A percentile compares a stretch with the other conserved stretches of the same genome.
phyloP scores from a whole-genome alignment of 768 basidiomycete species.

The Leccinum disarticulatum region DNA sequence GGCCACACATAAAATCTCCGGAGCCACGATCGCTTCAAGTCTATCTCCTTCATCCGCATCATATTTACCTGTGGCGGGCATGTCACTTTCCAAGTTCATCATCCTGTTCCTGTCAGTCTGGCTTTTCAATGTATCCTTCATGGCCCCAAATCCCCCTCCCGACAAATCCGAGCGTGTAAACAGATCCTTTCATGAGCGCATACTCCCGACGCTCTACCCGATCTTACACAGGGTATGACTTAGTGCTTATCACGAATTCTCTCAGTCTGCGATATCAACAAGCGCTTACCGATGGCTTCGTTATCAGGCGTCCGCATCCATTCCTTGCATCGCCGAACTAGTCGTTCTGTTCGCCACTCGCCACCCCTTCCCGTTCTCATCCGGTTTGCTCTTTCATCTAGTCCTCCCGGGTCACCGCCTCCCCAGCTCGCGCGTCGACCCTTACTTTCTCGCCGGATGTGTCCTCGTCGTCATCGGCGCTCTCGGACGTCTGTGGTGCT shows the following conservation, averaged over 20 bases:
- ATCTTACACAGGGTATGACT: slow-evolving; percentile 24
- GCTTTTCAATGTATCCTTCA: slow-evolving; percentile 30
- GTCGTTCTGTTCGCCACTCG: slow-evolving; percentile 20
- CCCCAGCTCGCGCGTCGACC: slow-evolving; percentile 23
- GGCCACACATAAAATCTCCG: slow-evolving; percentile 12
- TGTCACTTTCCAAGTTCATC: slow-evolving; percentile 21
- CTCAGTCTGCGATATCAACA: neutral
- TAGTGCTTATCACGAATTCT: neutral
- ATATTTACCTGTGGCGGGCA: neutral
- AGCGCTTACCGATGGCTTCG: slow-evolving; percentile 2
- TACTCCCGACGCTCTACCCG: slow-evolving; percentile 24
- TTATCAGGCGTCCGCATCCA: slow-evolving; percentile 26
- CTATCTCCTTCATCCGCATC: neutral
- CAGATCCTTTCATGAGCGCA: slow-evolving; percentile 22
- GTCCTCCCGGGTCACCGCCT: slow-evolving; percentile 16
- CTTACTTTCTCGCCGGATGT: slow-evolving; percentile 32
- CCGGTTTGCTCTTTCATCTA: slow-evolving; percentile 20
- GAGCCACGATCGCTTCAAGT: neutral
- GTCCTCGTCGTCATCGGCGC: slow-evolving; percentile 29
- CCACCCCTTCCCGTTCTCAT: slow-evolving; percentile 20
- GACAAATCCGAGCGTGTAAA: slow-evolving; percentile 19
- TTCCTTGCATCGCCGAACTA: slow-evolving; percentile 31
- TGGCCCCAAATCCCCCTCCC: slow-evolving; percentile 21
- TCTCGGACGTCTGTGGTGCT: slow-evolving; percentile 38
- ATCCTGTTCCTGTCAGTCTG: slow-evolving; percentile 28